These are phyloP conservation scores for Saccharum officinarum DNA, from an alignment of 176 grass and related monocot genomes.

Conservation along the genomic window DNA sequence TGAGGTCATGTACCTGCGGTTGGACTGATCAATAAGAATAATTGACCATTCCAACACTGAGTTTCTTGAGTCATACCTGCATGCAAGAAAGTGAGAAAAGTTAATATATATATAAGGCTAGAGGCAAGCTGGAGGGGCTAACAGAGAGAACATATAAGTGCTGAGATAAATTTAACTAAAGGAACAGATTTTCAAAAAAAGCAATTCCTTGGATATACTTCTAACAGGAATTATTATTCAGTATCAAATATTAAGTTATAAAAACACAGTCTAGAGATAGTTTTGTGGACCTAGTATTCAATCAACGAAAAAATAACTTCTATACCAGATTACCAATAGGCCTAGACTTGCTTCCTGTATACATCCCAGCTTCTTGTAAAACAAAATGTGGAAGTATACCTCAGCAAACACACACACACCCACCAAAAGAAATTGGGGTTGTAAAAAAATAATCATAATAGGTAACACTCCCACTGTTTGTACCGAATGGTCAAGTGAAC, in stretches of 20 bases:
- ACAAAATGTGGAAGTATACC: background rate
- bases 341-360: background rate
- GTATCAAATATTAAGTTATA: background rate
- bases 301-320: background rate
- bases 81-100: slow-evolving; percentile 20
- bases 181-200: background rate
- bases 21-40: slow-evolving; percentile 85
- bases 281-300: background rate
- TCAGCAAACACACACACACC: background rate
- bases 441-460: background rate
- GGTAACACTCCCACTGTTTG: background rate
- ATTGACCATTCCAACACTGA: slow-evolving; percentile 81
- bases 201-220: background rate
- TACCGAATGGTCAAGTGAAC: background rate
- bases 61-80: slow-evolving; percentile 83
- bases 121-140: background rate
- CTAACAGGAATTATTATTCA: background rate
- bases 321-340: background rate
- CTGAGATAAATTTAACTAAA: background rate
- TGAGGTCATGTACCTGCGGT: slow-evolving; percentile 57
- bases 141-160: background rate
- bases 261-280: background rate
- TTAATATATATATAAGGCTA: background rate
- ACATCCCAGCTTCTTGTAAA: background rate
- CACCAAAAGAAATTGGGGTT: background rate